Evolutionary conservation across 768 basidiomycete species (phyloP).

Genomic region (Floccularia luteovirens): DNA sequence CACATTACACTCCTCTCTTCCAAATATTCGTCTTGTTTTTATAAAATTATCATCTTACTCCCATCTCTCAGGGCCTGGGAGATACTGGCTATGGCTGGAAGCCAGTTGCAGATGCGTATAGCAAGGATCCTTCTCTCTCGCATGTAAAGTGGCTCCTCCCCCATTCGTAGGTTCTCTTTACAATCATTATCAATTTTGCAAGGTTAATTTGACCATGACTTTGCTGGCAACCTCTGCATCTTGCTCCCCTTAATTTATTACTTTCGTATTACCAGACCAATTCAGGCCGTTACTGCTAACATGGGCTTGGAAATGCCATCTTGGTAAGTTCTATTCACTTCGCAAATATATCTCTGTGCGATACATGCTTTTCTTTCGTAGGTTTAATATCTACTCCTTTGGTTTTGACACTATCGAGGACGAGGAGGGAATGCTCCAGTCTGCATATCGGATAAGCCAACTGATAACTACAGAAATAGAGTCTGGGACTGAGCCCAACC

Average conservation of each 20-base stretch:
- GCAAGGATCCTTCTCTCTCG: conserved; percentile 39
- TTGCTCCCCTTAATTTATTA: conserved; percentile 1
- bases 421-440: conserved; percentile 64
- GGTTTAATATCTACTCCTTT: conserved; percentile 76
- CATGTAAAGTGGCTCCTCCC: conserved; percentile 91
- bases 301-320: conserved; percentile 68
- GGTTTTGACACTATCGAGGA: conserved; percentile 62
- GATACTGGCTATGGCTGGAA: conserved; percentile 73
- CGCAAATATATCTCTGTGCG: not conserved
- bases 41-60: conserved; percentile 2
- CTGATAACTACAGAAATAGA: conserved; percentile 73
- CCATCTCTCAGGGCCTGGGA: conserved; percentile 54
- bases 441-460: conserved; percentile 51
- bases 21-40: conserved; percentile 3
- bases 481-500: conserved; percentile 54
- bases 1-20: conserved; percentile 2
- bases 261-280: conserved; percentile 27
- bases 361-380: conserved; percentile 15
- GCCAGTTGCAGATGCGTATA: conserved; percentile 66
- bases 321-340: conserved; percentile 36
- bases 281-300: conserved; percentile 67
- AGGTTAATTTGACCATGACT: not conserved
- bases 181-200: not conserved
- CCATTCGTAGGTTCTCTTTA: conserved; percentile 50
- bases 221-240: conserved; percentile 4